Evolutionary conservation across 2,329 filamentous ascomycete species (phyloP).

Genomic region (Aciculosporium take): DNA sequence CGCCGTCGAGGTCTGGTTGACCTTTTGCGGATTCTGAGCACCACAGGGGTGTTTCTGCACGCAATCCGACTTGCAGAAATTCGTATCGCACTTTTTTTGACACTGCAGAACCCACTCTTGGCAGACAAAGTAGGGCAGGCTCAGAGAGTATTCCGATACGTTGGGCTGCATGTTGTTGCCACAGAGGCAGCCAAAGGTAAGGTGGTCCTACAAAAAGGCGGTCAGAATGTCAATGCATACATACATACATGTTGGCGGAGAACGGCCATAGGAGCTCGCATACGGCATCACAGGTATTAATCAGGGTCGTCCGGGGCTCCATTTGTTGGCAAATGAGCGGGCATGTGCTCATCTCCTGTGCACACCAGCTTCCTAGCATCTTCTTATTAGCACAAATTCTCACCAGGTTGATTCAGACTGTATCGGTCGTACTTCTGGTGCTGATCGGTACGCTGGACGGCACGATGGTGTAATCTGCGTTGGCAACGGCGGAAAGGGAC

Average conservation of each 20-base stretch:
- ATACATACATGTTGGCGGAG: too few relatives aligned
- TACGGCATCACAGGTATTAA: constrained; percentile 57
- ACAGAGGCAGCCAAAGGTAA: constrained; percentile 63
- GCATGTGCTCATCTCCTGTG: constrained; percentile 46
- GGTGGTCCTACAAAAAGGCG: constrained; percentile 29
- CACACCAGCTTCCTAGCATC: constrained; percentile 47
- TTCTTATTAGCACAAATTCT: constrained; percentile 7
- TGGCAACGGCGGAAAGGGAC: constrained; percentile 33
- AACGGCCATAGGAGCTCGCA: constrained; percentile 7
- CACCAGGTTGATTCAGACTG: not conserved
- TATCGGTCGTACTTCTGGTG: constrained; percentile 32
- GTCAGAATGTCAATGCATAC: not conserved
- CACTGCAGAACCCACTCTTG: constrained; percentile 57
- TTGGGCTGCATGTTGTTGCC: constrained; percentile 52
- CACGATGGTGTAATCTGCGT: constrained; percentile 46
- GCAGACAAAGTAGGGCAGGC: constrained; percentile 66
- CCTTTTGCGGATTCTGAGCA: constrained; percentile 17
- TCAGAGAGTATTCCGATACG: constrained; percentile 62
- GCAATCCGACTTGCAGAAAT: constrained; percentile 33
- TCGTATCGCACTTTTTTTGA: constrained; percentile 61
- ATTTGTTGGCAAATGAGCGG: constrained; percentile 57
- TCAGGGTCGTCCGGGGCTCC: constrained; percentile 33
- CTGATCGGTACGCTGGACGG: constrained; percentile 42
- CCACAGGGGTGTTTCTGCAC: constrained; percentile 5
- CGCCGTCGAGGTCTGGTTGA: constrained; percentile 21